phyloP scores from a whole-genome alignment of 371 early-diverging fungal genomes.

The Rhizopus stolonifer region DNA sequence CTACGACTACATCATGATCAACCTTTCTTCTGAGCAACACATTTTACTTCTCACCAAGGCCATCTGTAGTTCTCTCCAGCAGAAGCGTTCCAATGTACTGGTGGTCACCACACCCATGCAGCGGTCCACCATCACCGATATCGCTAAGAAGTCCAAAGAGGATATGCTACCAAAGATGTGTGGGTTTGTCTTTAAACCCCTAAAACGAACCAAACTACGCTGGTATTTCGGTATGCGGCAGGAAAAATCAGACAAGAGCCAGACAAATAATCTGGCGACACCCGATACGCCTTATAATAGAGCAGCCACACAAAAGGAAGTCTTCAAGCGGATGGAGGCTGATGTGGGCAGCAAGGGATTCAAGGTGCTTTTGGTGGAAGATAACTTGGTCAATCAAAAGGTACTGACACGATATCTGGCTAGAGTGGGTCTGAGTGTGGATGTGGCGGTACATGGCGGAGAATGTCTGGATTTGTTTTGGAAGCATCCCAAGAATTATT shows the following conservation, averaged over 20 bases:
- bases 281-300: slow-evolving; percentile 49
- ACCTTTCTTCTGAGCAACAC: slow-evolving; percentile 47
- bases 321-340: slow-evolving; percentile 54
- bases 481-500: slow-evolving; percentile 44
- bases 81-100: slow-evolving; percentile 44
- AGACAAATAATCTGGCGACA: too few species aligned
- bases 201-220: slow-evolving; percentile 54
- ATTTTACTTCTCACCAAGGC: slow-evolving; percentile 45
- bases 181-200: slow-evolving; percentile 63
- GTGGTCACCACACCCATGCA: slow-evolving; percentile 64
- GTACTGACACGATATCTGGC: slow-evolving; percentile 53
- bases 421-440: slow-evolving; percentile 51
- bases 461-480: slow-evolving; percentile 52
- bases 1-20: slow-evolving; percentile 56
- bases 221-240: slow-evolving; percentile 54
- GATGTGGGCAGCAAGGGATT: slow-evolving; percentile 56
- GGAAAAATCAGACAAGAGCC: too few species aligned
- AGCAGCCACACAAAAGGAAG: slow-evolving; percentile 54
- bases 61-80: slow-evolving; percentile 38
- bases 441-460: slow-evolving; percentile 57
- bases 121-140: slow-evolving; percentile 54
- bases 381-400: slow-evolving; percentile 65
- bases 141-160: slow-evolving; percentile 33
- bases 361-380: slow-evolving; percentile 53
- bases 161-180: slow-evolving; percentile 41